Base-by-base conservation (phyloP, 1,284 basidiomycete genomes). In the Vanrija pseudolonga region DNA sequence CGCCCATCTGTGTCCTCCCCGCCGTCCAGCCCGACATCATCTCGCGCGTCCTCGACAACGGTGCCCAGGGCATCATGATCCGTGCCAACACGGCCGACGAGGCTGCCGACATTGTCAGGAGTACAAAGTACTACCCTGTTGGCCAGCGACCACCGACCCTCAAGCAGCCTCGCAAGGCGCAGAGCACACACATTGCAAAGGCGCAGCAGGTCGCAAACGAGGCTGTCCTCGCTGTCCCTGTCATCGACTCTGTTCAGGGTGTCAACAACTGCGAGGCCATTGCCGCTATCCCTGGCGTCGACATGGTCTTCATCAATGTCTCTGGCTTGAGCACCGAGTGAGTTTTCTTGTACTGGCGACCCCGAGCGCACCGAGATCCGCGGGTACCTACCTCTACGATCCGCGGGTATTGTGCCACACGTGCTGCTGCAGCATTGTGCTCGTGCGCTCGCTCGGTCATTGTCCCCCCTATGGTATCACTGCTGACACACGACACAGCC, bases 261-360 rank as follows among this genome's bases (percentile, higher is more conserved):
- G 45, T 72, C 36, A 60, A 61, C 28, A 74, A 74, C 53, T 68
- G 66, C 44, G 63, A 67, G 36, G 71, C 66, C 52, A 74, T 74
- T 45, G 71, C 71, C 1, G 55, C 61, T 18, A 67, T 71, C 1
- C 56, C 61, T 8, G 71, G 71, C 3, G 62, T 72, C n/a, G 70
- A 57, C 36, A 37, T 57, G 3, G 44, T 57, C 19, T 57, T 57
- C 24, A 37, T 55, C 38, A 47, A 45, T 28, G 43, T 22, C 15
- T 63, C 63, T 39, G 67, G 67, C 42, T 55, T 69, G 9, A 55
- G 57, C 26, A 55, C 50, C 19, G 43, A 45, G 43, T 45, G 24
- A 45, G 43, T 45, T n/a, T n/a, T n/a, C n/a, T n/a, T n/a, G n/a
- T n/a, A n/a, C n/a, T 11, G 14, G 12, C 32, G 11, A 12, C 32